Percentiles rank a stretch among this genome's conserved stretches.
These are phyloP conservation scores for Mycena floridula DNA, from an alignment of 768 basidiomycete genomes.

Conservation along the genomic window DNA sequence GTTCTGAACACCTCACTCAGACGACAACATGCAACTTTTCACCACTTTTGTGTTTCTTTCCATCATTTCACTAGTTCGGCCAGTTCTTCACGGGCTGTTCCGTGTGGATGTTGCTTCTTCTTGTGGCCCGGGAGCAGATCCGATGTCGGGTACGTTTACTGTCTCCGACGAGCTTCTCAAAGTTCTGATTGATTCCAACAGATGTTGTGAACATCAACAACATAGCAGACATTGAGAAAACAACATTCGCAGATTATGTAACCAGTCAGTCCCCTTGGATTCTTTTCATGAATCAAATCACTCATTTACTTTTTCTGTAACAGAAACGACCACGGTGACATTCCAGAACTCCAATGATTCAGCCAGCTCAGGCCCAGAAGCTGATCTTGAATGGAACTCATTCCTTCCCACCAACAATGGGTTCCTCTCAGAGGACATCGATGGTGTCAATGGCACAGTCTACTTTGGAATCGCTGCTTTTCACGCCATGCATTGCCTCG, in stretches of 20 bases:
- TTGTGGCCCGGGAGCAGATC: no score
- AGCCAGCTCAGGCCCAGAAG: background rate
- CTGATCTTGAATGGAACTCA: background rate
- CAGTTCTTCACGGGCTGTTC: no score
- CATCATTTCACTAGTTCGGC: no score
- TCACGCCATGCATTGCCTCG: background rate
- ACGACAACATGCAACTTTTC: no score
- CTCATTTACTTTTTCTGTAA: background rate
- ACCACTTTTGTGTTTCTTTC: no score
- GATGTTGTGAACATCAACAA: background rate
- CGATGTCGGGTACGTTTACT: no score
- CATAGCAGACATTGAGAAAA: background rate
- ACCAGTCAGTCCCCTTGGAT: background rate
- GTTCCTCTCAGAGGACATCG: background rate
- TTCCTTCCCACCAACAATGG: background rate
- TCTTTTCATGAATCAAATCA: background rate
- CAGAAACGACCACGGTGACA: background rate
- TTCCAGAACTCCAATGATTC: background rate
- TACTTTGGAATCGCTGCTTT: background rate
- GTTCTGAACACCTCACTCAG: no score
- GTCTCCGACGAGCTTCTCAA: no score
- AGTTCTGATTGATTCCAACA: background rate
- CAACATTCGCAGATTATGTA: background rate
- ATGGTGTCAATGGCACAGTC: background rate
- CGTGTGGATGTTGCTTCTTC: no score